Evolutionary conservation across 768 basidiomycete genomes (phyloP), one percentile per base, ranked within the genome.

Genomic region (Termitomyces titanicus): DNA sequence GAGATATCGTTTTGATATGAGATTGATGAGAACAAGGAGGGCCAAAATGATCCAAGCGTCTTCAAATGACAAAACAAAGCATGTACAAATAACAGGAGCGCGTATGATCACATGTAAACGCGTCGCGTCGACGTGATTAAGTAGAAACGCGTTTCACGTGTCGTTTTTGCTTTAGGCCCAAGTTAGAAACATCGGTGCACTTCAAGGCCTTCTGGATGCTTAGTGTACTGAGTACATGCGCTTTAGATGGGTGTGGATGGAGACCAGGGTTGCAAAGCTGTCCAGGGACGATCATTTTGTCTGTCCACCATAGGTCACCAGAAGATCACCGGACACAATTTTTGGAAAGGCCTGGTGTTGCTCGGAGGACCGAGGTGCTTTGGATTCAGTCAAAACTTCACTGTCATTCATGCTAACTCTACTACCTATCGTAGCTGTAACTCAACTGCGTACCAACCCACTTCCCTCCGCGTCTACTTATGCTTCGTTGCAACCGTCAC

Each of bases 101-200:
- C 60, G 60, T 48, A 7, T 18, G 40, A 18, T 61, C 60, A 61
- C 60, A 57, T 56, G 60, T 1, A 47, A 22, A 33, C 55, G 47
- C 42, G 58, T 46, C 58, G 54, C 58, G 54, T 53, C 47, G 22
- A n/a, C 59, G 59, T 60, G 59, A 60, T 40, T 48, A 43, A 57
- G 45, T 44, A 56, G 31, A 10, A 22, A 10, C 27, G 27, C 18
- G 35, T 12, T 17, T 18, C 31, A 42, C 35, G 37, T 54, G 34
- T 22, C 44, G 17, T 15, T 42, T 12, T 42, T 9, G 29, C 29
- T 29, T 29, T 29, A 9, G 29, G 9, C n/a, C n/a, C 29, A 29
- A 29, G 29, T 29, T 29, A n/a, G n/a, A n/a, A n/a, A 29, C 29
- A 9, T 29, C 3, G 29, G 29, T 29, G 9, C 9, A 29, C 29